Conservation (phyloP, 1,284 basidiomycete species). For the Naganishia albida region DNA sequence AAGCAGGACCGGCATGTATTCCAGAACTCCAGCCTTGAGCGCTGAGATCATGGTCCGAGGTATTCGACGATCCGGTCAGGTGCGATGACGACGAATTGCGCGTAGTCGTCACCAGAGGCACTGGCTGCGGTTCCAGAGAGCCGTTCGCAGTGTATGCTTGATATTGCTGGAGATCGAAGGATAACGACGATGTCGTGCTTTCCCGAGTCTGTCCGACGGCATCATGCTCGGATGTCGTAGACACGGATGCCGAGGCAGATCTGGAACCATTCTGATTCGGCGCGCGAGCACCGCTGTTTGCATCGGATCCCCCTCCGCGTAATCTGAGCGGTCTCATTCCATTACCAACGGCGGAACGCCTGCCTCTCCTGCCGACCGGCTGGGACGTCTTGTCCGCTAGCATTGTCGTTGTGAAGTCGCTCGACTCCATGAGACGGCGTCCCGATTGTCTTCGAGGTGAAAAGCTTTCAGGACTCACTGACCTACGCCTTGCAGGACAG, state of each 20-base stretch:
- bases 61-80: not conserved
- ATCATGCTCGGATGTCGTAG: slow-evolving; percentile 3
- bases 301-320: slow-evolving; percentile 2
- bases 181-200: slow-evolving; percentile 12
- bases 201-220: slow-evolving; percentile 1
- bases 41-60: not conserved
- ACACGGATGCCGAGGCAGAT: not conserved
- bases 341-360: not conserved
- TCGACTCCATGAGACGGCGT: not conserved
- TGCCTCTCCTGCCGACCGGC: no score
- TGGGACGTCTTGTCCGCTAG: not conserved
- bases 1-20: not conserved
- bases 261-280: not conserved
- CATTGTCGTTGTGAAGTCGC: not conserved
- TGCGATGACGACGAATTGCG: not conserved
- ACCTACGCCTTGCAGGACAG: not conserved
- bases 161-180: slow-evolving; percentile 6
- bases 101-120: not conserved
- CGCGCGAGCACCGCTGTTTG: not conserved
- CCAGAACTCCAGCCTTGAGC: not conserved
- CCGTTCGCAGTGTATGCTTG: slow-evolving; percentile 2
- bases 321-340: not conserved
- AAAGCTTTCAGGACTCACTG: not conserved
- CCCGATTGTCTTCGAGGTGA: not conserved
- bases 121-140: not conserved